Base-by-base conservation (phyloP, 495 filamentous ascomycete species). In the Neohortaea acidophila region DNA sequence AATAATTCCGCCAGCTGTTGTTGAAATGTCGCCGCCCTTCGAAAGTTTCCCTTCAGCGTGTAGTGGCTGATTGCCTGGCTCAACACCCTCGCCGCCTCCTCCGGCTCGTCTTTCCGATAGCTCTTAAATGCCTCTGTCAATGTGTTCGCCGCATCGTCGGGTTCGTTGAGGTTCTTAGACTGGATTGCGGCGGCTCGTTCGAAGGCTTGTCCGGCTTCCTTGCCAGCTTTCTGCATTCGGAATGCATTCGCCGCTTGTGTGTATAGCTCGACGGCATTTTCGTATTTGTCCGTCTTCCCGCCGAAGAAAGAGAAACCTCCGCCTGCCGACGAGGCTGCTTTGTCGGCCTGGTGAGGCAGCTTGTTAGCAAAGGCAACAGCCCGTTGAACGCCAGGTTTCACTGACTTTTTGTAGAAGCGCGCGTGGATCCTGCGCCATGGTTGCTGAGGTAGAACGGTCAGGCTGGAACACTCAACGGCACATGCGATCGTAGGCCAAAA, bases 1-100 rank as follows among this genome's bases (percentile, higher is more conserved):
- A 77, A 80, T 25, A 91, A 52, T 55, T 93, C 84, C 17, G 75
- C 87, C 41, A 87, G 62, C 48, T 80, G 75, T 53, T 94, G 79
- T 60, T 91, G 77, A 51, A 89, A 77, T 21, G 80, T 79, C 15
- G 89, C 87, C 3, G 89, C 84, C 21, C 89, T 70, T 43, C 86
- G 67, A 59, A 87, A 81, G 56, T 91, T 91, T 36, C 85, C 87
- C 57, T 80, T 81, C 43, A 69, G 54, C 32, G 77, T 80, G 54
- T 86, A 92, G 55, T 86, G 78, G 21, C 68, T 60, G 51, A 94
- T 84, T 14, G 83, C 79, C 42, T 67, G 57, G 20, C 78, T 65
- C 33, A 92, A 64, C 41, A 80, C 80, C 36, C 79, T 65, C 34
- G 79, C 77, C 14, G 82, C 83, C 57, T 84, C 78, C 52, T 77